Evolutionary conservation across 805 yeast genomes (phyloP), one percentile per base, ranked within the genome.

Genomic region (Komagataella pastoris): DNA sequence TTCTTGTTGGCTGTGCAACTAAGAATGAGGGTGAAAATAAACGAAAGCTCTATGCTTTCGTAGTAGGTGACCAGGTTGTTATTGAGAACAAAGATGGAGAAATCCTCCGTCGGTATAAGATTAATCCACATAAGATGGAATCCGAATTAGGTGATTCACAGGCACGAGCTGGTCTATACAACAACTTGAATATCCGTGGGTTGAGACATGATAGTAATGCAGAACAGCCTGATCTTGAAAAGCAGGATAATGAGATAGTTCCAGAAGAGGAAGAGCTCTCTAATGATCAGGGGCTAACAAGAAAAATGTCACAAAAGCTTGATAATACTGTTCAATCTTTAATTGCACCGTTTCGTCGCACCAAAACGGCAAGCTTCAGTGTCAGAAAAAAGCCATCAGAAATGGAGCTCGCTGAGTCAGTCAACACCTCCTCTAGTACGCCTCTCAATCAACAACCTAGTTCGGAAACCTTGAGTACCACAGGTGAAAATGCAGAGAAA

Each of bases 41-140:
- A 14, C 23, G 4, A 57, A 55, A 44, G 57, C 81, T 69, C 58
- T 79, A 70, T 65, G 98, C 97, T 1, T 91, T 82, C 65, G 85
- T 84, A 65, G 73, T 87, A 46, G 93, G 83, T 61, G 81, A 88
- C 59, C 73, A 81, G 54, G 77, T 93, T 51, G 74, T 88, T 53
- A 83, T 93, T 53, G 99, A 91, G 65, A 86, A 89, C 60, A 87
- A 79, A 47, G 96, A 90, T 10, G 99, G 98, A 56, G 98, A 91
- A 58, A 79, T 93, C 52, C 71, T 93, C 48, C 80, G 96, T 61
- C 74, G 96, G 51, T 91, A 89, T 66, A 76, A 71, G 58, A 81
- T 90, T 50, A 86, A 83, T 59, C 75, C 49, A 5, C 52, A 50
- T 23, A 8, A 30, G 2, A 1, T 8, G 7, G 14, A 14, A 52